Base-by-base conservation (phyloP, 2,329 filamentous ascomycete species). In the Ophiostoma quercus region DNA sequence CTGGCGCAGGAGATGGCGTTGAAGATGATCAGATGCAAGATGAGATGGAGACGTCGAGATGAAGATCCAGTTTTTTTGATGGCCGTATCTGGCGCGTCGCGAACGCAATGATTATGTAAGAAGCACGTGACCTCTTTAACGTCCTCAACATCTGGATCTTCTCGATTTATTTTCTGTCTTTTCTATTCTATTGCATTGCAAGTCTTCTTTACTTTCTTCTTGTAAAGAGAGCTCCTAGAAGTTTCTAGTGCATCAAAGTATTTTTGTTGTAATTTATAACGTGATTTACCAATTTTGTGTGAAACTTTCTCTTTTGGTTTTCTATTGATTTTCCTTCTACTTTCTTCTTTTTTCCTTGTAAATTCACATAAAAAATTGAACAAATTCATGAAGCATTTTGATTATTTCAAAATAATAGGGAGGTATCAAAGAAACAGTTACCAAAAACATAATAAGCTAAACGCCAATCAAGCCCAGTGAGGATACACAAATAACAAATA, bases 11-110 rank as follows among this genome's bases (percentile, higher is more conserved):
- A 25, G 22, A 22, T 4, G 25, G 51, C 19, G 51, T 3, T 57
- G 51, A 57, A 25, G 22, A 22, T 34, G 34, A 6, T 34, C 34
- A 34, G 34, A 34, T 34, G 34, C 34, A 34, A 34, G 34, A 34
- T 34, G 34, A 25, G 51, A 41, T 41, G 39, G 51, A 16, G 51
- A 57, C n/a, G 51, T 57, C n/a, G n/a, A 54, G 47, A 57, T 57
- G 22, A 25, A 25, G 51, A 57, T 22, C 22, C 51, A 22, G 8
- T 25, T 57, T 57, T 57, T 57, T 57, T 57, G 25, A 12, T 57
- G 22, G 51, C 51, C 51, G 51, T 57, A n/a, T 57, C 51, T 57
- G 8, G 51, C 51, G 51, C 51, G 51, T 57, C 51, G 51, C 51
- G 51, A 57, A 12, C 22, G 51, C 22, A 25, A 25, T 57, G 51